These are phyloP conservation scores for Blastomyces emzantsi DNA, from an alignment of 2,329 filamentous ascomycete genomes.

Conservation along the genomic window DNA sequence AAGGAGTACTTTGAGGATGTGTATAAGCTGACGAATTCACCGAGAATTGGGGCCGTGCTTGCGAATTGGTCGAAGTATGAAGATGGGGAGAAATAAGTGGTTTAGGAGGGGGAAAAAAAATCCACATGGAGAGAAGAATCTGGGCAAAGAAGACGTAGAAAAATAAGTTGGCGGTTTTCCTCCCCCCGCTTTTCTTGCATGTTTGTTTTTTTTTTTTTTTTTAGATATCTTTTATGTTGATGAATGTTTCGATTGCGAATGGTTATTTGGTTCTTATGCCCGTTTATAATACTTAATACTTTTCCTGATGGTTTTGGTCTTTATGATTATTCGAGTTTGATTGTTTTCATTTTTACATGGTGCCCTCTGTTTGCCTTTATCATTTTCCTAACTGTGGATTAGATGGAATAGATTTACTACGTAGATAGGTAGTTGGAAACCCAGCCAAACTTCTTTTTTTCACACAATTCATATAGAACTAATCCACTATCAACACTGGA, in stretches of 20 bases:
- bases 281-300: constrained; percentile 2
- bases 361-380: background rate
- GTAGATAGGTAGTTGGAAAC: background rate
- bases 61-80: constrained; percentile 77
- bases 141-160: background rate
- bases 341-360: background rate
- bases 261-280: background rate
- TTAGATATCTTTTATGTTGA: constrained; percentile 7
- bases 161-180: constrained; percentile 8
- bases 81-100: constrained; percentile 20
- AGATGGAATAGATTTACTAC: background rate
- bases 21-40: constrained; percentile 79
- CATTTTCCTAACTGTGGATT: background rate
- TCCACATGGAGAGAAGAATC: too few relatives aligned
- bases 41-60: constrained; percentile 48
- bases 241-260: background rate
- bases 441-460: too few relatives aligned
- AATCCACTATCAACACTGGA: too few relatives aligned
- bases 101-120: too few relatives aligned
- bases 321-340: background rate
- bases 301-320: background rate
- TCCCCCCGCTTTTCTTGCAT: too few relatives aligned
- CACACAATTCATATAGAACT: too few relatives aligned
- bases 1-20: constrained; percentile 99
- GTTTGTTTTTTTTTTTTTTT: constrained; percentile 2